Percentiles rank a stretch among this genome's conserved stretches.
phyloP scores from a whole-genome alignment of 1,139 yeast genomes.

The Hemisphaericaspora subhashii region DNA sequence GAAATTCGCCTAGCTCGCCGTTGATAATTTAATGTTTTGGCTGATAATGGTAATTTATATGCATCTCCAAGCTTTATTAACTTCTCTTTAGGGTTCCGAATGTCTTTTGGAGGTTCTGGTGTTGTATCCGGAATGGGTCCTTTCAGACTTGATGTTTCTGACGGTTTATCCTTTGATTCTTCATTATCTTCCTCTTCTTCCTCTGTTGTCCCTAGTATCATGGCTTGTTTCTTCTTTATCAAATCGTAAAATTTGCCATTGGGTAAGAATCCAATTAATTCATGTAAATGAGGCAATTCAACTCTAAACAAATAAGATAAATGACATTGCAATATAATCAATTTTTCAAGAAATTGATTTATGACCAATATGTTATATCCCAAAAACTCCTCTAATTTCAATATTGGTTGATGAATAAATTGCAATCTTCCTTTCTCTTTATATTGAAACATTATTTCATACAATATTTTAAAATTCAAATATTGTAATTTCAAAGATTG shows the following conservation, averaged over 20 bases:
- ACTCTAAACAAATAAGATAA: conserved; percentile 26
- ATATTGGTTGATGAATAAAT: conserved; percentile 30
- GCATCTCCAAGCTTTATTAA: conserved; percentile 38
- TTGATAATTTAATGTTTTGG: conserved; percentile 42
- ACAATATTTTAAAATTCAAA: conserved; percentile 26
- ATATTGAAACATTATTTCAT: conserved; percentile 24
- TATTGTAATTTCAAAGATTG: conserved; percentile 30
- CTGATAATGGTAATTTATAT: conserved; percentile 41
- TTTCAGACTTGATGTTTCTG: background rate
- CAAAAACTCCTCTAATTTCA: conserved; percentile 30
- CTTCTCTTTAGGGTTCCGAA: conserved; percentile 22
- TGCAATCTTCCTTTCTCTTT: conserved; percentile 14
- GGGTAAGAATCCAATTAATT: conserved; percentile 32
- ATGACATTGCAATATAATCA: conserved; percentile 35
- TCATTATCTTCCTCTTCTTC: conserved; percentile 16
- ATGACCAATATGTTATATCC: conserved; percentile 29
- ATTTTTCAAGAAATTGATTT: conserved; percentile 42
- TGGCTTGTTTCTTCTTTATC: conserved; percentile 35
- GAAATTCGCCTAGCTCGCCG: conserved; percentile 21
- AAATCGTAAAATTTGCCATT: conserved; percentile 35
- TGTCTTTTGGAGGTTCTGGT: conserved; percentile 10
- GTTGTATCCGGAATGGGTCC: background rate
- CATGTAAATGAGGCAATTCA: conserved; percentile 36
- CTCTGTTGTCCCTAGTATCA: conserved; percentile 25
- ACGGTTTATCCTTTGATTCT: background rate